phyloP scores from a whole-genome alignment of 495 filamentous ascomycete genomes.

The Acidiella bohemica region DNA sequence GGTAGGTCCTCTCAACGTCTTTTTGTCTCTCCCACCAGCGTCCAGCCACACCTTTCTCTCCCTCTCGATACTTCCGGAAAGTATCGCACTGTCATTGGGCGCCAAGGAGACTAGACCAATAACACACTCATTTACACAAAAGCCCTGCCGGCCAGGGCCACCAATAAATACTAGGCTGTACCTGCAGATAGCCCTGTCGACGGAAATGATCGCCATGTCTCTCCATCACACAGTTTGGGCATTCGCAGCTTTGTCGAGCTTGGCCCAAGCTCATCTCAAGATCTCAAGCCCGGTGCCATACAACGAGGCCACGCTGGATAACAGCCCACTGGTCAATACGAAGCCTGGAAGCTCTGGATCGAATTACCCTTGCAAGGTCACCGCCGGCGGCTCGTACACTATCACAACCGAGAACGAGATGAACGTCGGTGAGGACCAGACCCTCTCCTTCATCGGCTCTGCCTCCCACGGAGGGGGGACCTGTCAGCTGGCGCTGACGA shows the following conservation, averaged over 20 bases:
- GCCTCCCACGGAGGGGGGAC: constrained; percentile 78
- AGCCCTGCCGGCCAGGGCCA: neutral
- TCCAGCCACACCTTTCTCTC: too few species aligned
- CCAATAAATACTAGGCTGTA: too few species aligned
- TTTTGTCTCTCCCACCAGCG: too few species aligned
- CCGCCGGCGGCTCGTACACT: constrained; percentile 30
- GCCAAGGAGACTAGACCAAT: too few species aligned
- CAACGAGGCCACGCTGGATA: constrained; percentile 36
- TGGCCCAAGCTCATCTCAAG: constrained; percentile 66
- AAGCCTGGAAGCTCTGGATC: constrained; percentile 14
- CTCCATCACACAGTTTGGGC: constrained; percentile 1
- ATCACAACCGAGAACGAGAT: constrained; percentile 36
- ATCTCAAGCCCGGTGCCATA: constrained; percentile 60
- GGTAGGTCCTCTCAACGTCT: too few species aligned
- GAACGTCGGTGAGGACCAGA: constrained; percentile 41
- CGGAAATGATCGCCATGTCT: constrained; percentile 1
- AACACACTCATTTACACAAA: neutral
- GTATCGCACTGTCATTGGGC: too few species aligned
- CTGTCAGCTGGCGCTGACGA: constrained; percentile 70
- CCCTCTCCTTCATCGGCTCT: constrained; percentile 45
- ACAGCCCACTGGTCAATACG: constrained; percentile 49
- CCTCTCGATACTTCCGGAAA: too few species aligned
- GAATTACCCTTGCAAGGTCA: constrained; percentile 70
- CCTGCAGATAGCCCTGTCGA: too few species aligned
- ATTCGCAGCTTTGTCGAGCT: too few species aligned